A percentile compares a stretch with the other conserved stretches of the same genome.
These are phyloP conservation scores for Rhynchospora breviuscula DNA, from an alignment of 176 grass and related monocot genomes.

Conservation along the genomic window DNA sequence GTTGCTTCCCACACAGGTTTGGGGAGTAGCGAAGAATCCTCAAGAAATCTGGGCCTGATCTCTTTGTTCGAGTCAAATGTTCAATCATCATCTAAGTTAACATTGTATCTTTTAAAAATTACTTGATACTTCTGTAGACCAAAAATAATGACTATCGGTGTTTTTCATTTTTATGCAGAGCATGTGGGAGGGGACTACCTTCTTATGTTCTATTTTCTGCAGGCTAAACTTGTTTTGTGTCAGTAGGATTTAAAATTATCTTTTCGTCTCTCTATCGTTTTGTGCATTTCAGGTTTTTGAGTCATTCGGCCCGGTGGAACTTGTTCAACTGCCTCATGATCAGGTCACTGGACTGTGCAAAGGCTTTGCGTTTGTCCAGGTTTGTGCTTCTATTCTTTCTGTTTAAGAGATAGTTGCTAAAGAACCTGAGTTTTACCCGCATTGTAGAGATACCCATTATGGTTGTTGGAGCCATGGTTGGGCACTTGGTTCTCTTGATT, in stretches of 20 bases:
- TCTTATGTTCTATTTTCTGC: constrained; percentile 22
- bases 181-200: constrained; percentile 25
- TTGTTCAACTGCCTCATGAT: constrained; percentile 85
- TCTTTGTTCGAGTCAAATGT: constrained; percentile 14
- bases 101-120: constrained; percentile 11
- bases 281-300: constrained; percentile 67
- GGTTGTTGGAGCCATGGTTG: background rate
- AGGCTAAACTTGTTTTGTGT: constrained; percentile 20
- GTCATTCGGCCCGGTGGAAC: constrained; percentile 84
- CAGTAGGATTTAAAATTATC: constrained; percentile 5
- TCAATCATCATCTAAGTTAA: constrained; percentile 19
- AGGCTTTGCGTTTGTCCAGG: constrained; percentile 96
- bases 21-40: constrained; percentile 26
- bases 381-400: background rate
- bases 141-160: constrained; percentile 24
- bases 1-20: constrained; percentile 32
- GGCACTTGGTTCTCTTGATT: constrained; percentile 8
- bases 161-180: constrained; percentile 32
- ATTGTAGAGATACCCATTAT: background rate
- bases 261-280: constrained; percentile 11
- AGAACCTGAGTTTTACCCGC: background rate
- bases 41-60: constrained; percentile 24
- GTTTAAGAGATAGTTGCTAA: background rate
- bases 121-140: constrained; percentile 16
- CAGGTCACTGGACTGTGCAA: constrained; percentile 76